Conservation (phyloP, 306 rosid species). For the Quercus cerris region DNA sequence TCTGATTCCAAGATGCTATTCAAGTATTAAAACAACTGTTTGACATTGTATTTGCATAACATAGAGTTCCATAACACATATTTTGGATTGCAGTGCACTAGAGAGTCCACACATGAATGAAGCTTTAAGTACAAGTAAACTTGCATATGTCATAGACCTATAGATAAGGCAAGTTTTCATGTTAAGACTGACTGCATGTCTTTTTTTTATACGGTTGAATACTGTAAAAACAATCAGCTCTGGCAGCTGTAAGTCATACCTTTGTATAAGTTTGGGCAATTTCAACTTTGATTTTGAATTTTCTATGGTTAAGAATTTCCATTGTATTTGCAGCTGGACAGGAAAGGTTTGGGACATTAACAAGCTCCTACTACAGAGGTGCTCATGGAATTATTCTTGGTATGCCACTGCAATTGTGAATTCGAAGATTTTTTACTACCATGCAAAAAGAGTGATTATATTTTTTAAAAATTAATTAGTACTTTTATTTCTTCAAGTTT, state of each 20-base stretch:
- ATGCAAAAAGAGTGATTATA: background rate
- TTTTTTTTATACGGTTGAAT: background rate
- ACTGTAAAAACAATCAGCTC: background rate
- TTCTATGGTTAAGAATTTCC: background rate
- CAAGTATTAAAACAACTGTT: background rate
- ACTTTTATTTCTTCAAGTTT: background rate
- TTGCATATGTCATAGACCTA: background rate
- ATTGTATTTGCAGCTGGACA: conserved; percentile 76
- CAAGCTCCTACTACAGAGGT: conserved; percentile 91
- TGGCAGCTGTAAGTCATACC: background rate
- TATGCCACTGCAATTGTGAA: conserved; percentile 24
- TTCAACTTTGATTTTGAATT: background rate
- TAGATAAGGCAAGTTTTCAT: background rate
- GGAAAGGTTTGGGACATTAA: conserved; percentile 92
- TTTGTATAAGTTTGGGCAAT: background rate
- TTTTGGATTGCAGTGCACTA: background rate
- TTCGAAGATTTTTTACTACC: background rate
- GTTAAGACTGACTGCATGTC: background rate
- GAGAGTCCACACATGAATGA: background rate
- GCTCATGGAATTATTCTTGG: conserved; percentile 96
- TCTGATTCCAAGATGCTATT: background rate
- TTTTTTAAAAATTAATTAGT: background rate
- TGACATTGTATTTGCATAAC: background rate
- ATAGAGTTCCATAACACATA: background rate
- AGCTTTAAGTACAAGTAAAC: background rate